Evolutionary conservation across 2,329 filamentous ascomycete species (phyloP), one percentile per base, ranked within the genome.

Genomic region (Fusarium luffae): DNA sequence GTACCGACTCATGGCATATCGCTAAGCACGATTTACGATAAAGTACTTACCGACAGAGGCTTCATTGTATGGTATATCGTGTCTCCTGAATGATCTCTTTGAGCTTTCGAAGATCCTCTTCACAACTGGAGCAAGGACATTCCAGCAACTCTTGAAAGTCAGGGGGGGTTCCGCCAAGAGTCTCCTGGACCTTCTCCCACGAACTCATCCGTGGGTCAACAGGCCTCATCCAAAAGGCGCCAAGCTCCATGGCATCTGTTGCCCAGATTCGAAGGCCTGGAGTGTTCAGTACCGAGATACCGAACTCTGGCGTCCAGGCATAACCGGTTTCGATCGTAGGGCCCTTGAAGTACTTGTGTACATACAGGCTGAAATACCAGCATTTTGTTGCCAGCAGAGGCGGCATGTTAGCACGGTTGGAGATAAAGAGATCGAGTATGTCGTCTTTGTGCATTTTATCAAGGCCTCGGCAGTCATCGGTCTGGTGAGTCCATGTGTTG

Each of bases 71-170:
- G 30, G 13, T 32, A 1, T 32, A 32, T 16, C 4, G 7, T 32
- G 27, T 1, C 5, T 18, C 9, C 2, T 11, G 16, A n/a, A 37
- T 37, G 4, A n/a, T 11, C 34, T n/a, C 0, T n/a, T n/a, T 9
- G 9, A 37, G 1, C 3, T 18, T 9, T 37, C 16, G 34, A 11
- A 6, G 18, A 37, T 11, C 2, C 16, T 37, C 9, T 6, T 37
- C 9, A 37, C 16, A 37, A 37, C 1, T n/a, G 34, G 18, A 3
- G 34, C 34, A 37, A 37, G 34, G 16, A n/a, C 16, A 37, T 2
- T 19, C 19, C 32, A 25, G 7, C 13, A 42, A 2, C 8, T 16
- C 13, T 23, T 1, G 19, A 50, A 37, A 11, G 28, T 18, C 21
- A n/a, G 48, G 18, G 3, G 12, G 18, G 2, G 28, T 28, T 14